Base-by-base conservation (phyloP, 371 early-diverging fungal species). In the Mortierella polycephala region DNA sequence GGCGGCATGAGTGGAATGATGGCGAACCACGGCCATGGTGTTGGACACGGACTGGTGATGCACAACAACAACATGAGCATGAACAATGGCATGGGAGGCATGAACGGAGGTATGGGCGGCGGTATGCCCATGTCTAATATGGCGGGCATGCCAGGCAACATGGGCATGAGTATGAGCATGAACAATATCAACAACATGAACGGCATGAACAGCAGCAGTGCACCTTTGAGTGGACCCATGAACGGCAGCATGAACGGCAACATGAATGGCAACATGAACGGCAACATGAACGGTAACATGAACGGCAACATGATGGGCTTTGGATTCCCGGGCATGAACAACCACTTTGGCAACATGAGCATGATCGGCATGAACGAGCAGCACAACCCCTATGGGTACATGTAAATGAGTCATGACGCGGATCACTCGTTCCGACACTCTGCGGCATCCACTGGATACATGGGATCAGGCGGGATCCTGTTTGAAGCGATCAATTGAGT, bases 351-450 rank as follows among this genome's bases (percentile, higher is more conserved):
- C 42, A 71, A 71, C 57, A 61, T 65, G 46, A 66, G 71, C 16
- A 71, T 71, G 61, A 61, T 71, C 44, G 71, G 71, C 20, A 71
- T 71, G 71, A 71, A 71, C 65, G 71, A 71, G 13, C 62, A 53
- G 20, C 61, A 60, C 44, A 64, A 71, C 50, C 71, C 71, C 0
- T 71, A 71, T 44, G 71, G 65, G 14, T 71, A 71, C 65, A 71
- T 71, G 71, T 71, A 71, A 61, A 14, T 14, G 18, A 1, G 50
- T 50, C 50, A 46, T n/a, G n/a, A n/a, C n/a, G n/a, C n/a, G n/a
- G n/a, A n/a, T n/a, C n/a, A n/a, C n/a, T n/a, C n/a, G n/a, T n/a
- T n/a, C n/a, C n/a, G n/a, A n/a, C n/a, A n/a, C n/a, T n/a, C n/a
- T n/a, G n/a, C n/a, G n/a, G n/a, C n/a, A n/a, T n/a, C n/a, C n/a